Evolutionary conservation across 768 basidiomycete species (phyloP).

Genomic region (Mycena rosella): DNA sequence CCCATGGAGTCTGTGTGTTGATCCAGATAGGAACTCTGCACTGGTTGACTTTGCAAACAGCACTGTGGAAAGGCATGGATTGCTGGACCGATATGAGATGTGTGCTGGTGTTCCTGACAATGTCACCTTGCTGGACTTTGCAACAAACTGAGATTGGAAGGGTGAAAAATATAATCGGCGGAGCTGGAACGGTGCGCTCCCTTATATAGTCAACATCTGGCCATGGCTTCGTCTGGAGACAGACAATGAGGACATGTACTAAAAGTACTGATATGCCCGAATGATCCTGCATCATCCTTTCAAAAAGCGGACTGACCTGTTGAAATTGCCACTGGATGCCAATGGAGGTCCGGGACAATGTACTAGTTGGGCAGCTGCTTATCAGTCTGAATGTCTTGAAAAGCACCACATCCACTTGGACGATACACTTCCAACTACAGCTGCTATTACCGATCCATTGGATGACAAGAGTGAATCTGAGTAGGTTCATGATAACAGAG

Average conservation of each 20-base stretch:
- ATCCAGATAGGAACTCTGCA: not conserved
- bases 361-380: no score
- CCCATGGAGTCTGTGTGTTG: conserved; percentile 22
- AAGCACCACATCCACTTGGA: no score
- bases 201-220: conserved; percentile 32
- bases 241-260: conserved; percentile 27
- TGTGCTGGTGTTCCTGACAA: not conserved
- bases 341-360: no score
- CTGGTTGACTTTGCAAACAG: conserved; percentile 10
- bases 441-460: no score
- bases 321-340: no score
- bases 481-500: conserved; percentile 22
- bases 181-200: conserved; percentile 6
- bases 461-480: no score
- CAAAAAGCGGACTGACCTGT: no score
- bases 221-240: conserved; percentile 19
- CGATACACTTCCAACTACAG: no score
- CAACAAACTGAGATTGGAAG: conserved; percentile 23
- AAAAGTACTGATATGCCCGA: conserved; percentile 37
- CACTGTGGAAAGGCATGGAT: not conserved
- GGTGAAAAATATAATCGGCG: not conserved
- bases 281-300: conserved; percentile 21
- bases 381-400: no score
- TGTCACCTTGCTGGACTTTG: conserved; percentile 28
- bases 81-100: conserved; percentile 10